phyloP scores from a whole-genome alignment of 2,329 filamentous ascomycete genomes.

The Fusarium falciforme region DNA sequence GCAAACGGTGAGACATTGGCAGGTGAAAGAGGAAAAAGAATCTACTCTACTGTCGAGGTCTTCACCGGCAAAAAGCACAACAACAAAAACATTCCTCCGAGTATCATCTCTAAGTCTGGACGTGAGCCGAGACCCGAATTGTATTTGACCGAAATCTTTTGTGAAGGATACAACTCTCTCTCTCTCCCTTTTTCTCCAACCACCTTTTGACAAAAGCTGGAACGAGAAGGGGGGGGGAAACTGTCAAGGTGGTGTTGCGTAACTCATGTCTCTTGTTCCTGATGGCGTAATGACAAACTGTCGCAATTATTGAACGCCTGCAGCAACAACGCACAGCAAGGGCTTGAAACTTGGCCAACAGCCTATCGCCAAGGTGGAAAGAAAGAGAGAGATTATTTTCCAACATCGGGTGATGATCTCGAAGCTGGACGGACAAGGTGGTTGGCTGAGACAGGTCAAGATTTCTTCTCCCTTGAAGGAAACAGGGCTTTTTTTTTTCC shows the following conservation, averaged over 20 bases:
- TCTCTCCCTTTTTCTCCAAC: not conserved
- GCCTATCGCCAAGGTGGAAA: not conserved
- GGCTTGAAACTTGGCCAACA: not conserved
- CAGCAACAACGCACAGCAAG: not conserved
- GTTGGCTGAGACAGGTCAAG: not conserved
- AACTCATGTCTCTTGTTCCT: not conserved
- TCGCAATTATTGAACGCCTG: not conserved
- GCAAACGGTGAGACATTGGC: not conserved
- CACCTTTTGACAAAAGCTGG: not conserved
- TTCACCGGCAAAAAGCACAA: not conserved
- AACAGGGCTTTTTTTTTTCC: not conserved
- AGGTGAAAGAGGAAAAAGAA: not conserved
- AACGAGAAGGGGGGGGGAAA: not conserved
- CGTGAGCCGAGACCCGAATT: not conserved
- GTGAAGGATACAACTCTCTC: not conserved
- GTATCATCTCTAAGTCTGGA: not conserved
- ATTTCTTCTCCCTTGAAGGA: not conserved
- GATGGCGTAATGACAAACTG: not conserved
- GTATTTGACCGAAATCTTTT: not conserved
- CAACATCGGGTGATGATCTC: not conserved
- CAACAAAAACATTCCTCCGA: not conserved
- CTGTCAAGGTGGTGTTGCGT: not conserved
- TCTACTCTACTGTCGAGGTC: not conserved
- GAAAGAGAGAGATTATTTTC: not conserved
- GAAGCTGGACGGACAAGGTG: not conserved